These are phyloP conservation scores for Kluyveromyces wickerhamii DNA, from an alignment of 805 yeast genomes.

Conservation along the genomic window DNA sequence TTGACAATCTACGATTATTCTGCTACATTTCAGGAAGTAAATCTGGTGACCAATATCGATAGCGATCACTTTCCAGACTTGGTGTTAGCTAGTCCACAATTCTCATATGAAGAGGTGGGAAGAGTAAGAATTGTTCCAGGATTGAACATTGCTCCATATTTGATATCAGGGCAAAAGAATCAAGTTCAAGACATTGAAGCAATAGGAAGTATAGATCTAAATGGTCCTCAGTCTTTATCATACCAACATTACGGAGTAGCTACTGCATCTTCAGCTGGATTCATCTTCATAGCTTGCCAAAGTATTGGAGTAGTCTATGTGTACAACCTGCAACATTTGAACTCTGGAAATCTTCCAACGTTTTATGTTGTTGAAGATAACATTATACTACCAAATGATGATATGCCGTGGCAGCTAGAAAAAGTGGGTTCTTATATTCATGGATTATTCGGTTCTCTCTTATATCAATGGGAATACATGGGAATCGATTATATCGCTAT, in stretches of 20 bases:
- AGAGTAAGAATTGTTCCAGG: constrained; percentile 13
- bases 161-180: constrained; percentile 9
- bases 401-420: constrained; percentile 7
- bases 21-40: constrained; percentile 27
- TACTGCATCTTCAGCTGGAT: constrained; percentile 10
- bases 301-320: constrained; percentile 16
- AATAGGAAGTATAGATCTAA: constrained; percentile 5
- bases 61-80: constrained; percentile 36
- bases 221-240: constrained; percentile 11
- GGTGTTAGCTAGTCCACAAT: constrained; percentile 37
- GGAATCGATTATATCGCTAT: constrained; percentile 14
- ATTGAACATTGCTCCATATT: constrained; percentile 11
- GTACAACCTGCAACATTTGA: constrained; percentile 9
- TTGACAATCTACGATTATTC: constrained; percentile 21
- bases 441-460: constrained; percentile 19
- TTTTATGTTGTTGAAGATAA: constrained; percentile 10
- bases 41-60: constrained; percentile 27
- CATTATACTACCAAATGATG: constrained; percentile 9
- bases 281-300: constrained; percentile 17
- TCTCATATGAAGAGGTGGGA: constrained; percentile 29
- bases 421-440: constrained; percentile 13
- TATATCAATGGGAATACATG: constrained; percentile 10
- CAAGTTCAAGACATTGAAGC: neutral
- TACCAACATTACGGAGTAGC: constrained; percentile 21
- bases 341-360: constrained; percentile 11